Conservation (phyloP, 2,329 filamentous ascomycete species). For the Alternaria novae-zelandiae region DNA sequence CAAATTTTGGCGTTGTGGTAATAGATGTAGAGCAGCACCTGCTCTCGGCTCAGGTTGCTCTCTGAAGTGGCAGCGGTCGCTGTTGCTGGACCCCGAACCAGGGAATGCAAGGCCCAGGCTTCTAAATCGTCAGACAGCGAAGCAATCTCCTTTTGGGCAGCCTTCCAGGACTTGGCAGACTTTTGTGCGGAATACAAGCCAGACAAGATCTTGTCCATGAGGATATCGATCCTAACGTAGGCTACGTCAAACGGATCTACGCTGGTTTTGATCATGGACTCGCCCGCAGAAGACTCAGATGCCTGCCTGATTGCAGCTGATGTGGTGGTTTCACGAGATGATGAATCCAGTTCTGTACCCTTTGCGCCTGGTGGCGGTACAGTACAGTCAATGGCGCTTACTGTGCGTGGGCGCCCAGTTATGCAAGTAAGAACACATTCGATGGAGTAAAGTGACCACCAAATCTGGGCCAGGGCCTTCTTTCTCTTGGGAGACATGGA, state of each 20-base stretch:
- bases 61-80: not conserved
- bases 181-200: slow-evolving; percentile 43
- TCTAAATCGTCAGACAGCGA: slow-evolving; percentile 37
- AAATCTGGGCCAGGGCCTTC: slow-evolving; percentile 42
- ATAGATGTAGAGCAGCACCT: slow-evolving; percentile 27
- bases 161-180: slow-evolving; percentile 42
- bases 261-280: not conserved
- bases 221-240: slow-evolving; percentile 16
- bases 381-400: slow-evolving; percentile 39
- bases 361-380: slow-evolving; percentile 19
- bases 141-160: slow-evolving; percentile 28
- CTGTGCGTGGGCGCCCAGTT: slow-evolving; percentile 44
- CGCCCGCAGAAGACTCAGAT: not conserved
- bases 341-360: slow-evolving; percentile 1
- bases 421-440: slow-evolving; percentile 44
- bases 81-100: slow-evolving; percentile 25
- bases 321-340: slow-evolving; percentile 2
- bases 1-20: slow-evolving; percentile 46
- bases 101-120: slow-evolving; percentile 27
- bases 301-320: not conserved
- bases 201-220: slow-evolving; percentile 22
- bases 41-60: slow-evolving; percentile 15
- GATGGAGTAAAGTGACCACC: slow-evolving; percentile 47
- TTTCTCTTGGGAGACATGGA: slow-evolving; percentile 23
- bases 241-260: slow-evolving; percentile 1